These are phyloP conservation scores for Exophiala sp. DNA, from an alignment of 2,329 filamentous ascomycete species.

Conservation along the genomic window DNA sequence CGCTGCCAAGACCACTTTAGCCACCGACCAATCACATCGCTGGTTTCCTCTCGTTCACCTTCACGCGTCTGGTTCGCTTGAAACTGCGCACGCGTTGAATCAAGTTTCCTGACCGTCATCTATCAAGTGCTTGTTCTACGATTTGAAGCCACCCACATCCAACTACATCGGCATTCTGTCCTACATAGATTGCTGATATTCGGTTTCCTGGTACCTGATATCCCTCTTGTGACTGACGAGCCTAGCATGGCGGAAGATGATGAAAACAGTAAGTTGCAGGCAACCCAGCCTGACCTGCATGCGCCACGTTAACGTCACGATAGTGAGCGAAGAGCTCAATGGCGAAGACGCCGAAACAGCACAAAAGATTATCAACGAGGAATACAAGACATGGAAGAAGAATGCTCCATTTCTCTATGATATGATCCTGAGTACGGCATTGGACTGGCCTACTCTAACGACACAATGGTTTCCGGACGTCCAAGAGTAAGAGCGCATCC, in stretches of 20 bases:
- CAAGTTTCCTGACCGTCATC: neutral
- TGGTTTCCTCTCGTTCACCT: neutral
- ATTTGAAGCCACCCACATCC: neutral
- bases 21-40: neutral
- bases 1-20: constrained; percentile 11
- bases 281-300: constrained; percentile 3
- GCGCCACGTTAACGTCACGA: constrained; percentile 6
- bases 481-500: constrained; percentile 55
- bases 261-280: constrained; percentile 28
- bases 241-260: constrained; percentile 29
- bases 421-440: constrained; percentile 87
- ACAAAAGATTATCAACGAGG: constrained; percentile 43
- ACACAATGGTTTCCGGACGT: constrained; percentile 98
- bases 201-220: neutral
- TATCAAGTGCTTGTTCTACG: neutral
- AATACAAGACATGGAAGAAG: constrained; percentile 99
- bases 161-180: neutral
- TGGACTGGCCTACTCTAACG: constrained; percentile 96
- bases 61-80: constrained; percentile 1
- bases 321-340: constrained; percentile 60
- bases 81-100: constrained; percentile 2
- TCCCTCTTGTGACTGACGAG: neutral
- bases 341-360: constrained; percentile 62
- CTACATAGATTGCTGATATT: too few species aligned
- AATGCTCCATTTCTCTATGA: constrained; percentile 98